These are phyloP conservation scores for Fomes fomentarius DNA, from an alignment of 1,284 basidiomycete species.

Conservation along the genomic window DNA sequence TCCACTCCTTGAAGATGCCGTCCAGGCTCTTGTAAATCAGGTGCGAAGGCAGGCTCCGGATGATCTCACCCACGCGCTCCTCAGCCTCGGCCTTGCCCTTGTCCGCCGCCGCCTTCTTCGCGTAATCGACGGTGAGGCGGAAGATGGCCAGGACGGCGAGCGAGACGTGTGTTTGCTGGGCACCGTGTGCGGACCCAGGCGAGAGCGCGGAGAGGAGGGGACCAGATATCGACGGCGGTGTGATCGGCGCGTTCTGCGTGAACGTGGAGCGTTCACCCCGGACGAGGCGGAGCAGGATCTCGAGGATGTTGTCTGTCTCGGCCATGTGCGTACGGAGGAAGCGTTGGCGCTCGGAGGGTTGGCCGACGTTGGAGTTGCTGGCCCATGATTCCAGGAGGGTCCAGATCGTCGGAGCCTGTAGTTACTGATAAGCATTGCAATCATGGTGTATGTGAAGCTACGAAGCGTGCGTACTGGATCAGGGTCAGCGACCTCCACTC, in stretches of 20 bases:
- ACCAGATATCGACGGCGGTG: constrained; percentile 61
- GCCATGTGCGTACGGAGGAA: constrained; percentile 89
- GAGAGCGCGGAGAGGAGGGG: constrained; percentile 70
- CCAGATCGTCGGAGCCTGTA: constrained; percentile 87
- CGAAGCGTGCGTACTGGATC: constrained; percentile 75
- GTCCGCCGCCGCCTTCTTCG: constrained; percentile 68
- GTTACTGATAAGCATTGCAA: neutral
- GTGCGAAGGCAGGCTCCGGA: constrained; percentile 83
- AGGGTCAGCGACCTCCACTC: constrained; percentile 90
- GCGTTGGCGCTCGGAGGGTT: constrained; percentile 75
- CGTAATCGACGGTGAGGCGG: constrained; percentile 82
- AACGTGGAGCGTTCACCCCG: constrained; percentile 85
- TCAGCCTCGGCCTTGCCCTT: constrained; percentile 74
- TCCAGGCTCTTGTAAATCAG: constrained; percentile 89
- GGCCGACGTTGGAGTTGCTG: constrained; percentile 75
- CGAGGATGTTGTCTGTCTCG: constrained; percentile 84
- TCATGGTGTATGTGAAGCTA: too few species aligned
- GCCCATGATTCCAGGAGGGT: constrained; percentile 90
- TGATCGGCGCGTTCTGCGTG: constrained; percentile 60
- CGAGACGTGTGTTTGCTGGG: constrained; percentile 91
- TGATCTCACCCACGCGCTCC: constrained; percentile 85
- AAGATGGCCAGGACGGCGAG: constrained; percentile 91
- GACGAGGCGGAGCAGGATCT: constrained; percentile 88
- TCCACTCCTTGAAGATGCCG: constrained; percentile 92
- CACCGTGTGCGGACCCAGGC: constrained; percentile 76